Conservation (phyloP, 129 eudicot species). For the Helianthus tuberosus region DNA sequence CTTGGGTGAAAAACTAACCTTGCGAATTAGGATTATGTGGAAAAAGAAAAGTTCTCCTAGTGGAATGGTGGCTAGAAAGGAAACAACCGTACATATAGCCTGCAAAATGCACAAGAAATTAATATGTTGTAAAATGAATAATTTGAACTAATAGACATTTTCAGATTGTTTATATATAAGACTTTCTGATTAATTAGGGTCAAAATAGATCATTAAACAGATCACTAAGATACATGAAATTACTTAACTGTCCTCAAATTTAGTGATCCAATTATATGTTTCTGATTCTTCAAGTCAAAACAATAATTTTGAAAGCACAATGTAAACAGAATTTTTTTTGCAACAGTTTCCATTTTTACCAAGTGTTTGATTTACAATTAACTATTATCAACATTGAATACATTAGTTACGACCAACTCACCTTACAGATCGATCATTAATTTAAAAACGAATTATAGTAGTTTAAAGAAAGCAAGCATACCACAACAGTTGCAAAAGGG, state of each 20-base stretch:
- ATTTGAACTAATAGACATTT: not conserved
- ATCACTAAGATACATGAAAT: constrained; percentile 1
- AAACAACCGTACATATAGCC: constrained; percentile 81
- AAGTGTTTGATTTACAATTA: not conserved
- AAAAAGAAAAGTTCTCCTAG: constrained; percentile 89
- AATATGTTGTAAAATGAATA: not conserved
- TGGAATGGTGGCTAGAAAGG: constrained; percentile 82
- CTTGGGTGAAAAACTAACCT: constrained; percentile 46
- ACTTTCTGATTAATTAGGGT: not conserved
- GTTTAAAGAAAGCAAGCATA: constrained; percentile 35
- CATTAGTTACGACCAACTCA: not conserved
- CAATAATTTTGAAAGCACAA: not conserved
- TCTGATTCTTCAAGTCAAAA: not conserved
- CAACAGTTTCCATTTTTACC: not conserved
- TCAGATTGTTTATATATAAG: not conserved
- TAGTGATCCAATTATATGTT: constrained; percentile 1
- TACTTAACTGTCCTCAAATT: not conserved
- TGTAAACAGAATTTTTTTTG: not conserved
- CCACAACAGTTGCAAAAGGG: constrained; percentile 91
- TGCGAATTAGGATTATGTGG: constrained; percentile 86
- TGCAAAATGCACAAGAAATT: constrained; percentile 33
- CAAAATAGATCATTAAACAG: not conserved
- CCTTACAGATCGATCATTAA: not conserved
- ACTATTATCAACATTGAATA: not conserved
- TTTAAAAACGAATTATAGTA: not conserved